Percentiles rank a stretch among this genome's conserved stretches.
phyloP scores from a whole-genome alignment of 192 early-diverging fungal genomes.

The Backusella westeae region DNA sequence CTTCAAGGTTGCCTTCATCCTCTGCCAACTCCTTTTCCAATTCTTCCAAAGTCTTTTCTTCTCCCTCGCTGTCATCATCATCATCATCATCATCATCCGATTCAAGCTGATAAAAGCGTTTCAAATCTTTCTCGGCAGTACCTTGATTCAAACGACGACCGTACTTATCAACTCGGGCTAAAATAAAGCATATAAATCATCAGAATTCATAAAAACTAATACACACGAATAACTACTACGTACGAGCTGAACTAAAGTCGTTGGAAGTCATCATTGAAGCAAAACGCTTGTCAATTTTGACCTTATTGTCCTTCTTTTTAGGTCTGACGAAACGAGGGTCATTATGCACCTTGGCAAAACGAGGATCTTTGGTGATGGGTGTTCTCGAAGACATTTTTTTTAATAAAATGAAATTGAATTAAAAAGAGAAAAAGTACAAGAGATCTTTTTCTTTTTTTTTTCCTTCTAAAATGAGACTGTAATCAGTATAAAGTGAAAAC shows the following conservation, averaged over 20 bases:
- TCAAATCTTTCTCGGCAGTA: slow-evolving; percentile 57
- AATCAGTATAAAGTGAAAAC: background rate
- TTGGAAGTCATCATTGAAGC: slow-evolving; percentile 74
- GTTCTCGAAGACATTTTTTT: background rate
- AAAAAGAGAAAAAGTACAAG: background rate
- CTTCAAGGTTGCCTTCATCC: slow-evolving; percentile 34
- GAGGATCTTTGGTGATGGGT: slow-evolving; percentile 57
- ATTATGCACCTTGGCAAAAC: slow-evolving; percentile 74
- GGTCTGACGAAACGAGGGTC: slow-evolving; percentile 80
- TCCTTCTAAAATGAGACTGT: background rate
- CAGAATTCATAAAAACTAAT: background rate
- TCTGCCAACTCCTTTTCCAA: slow-evolving; percentile 40
- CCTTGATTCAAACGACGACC: slow-evolving; percentile 55
- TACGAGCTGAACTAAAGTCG: slow-evolving; percentile 54
- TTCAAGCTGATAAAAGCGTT: slow-evolving; percentile 74
- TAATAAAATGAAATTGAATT: background rate
- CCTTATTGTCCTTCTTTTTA: slow-evolving; percentile 78
- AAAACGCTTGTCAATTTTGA: slow-evolving; percentile 90
- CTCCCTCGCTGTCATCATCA: slow-evolving; percentile 38
- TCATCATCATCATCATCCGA: slow-evolving; percentile 42
- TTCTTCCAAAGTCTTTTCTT: slow-evolving; percentile 34
- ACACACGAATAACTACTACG: slow-evolving; percentile 3
- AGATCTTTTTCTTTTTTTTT: background rate
- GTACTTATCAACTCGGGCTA: slow-evolving; percentile 78
- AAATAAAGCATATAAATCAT: background rate